phyloP scores from a whole-genome alignment of 495 filamentous ascomycete species.

The Xanthoparmelia taractica region DNA sequence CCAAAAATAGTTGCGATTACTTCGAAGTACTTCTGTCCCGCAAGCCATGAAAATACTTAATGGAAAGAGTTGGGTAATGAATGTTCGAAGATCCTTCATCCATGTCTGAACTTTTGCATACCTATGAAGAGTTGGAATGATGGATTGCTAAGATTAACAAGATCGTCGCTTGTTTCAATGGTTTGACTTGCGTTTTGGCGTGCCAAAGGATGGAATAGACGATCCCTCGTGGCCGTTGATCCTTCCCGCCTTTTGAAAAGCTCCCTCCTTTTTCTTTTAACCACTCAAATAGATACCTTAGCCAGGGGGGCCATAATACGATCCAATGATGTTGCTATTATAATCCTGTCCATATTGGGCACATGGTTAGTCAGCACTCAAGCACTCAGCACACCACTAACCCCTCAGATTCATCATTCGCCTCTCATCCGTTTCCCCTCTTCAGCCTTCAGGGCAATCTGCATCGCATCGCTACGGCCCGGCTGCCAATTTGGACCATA shows the following conservation, averaged over 20 bases:
- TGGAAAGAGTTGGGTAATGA: too few species aligned
- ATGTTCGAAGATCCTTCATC: background rate
- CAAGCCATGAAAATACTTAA: background rate
- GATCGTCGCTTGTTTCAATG: constrained; percentile 1
- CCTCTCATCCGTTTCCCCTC: too few species aligned
- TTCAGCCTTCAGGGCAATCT: background rate
- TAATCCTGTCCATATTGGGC: background rate
- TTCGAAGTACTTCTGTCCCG: background rate
- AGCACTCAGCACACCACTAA: constrained; percentile 3
- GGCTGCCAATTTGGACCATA: background rate
- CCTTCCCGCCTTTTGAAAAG: background rate
- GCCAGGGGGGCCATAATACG: too few species aligned
- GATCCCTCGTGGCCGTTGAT: constrained; percentile 13
- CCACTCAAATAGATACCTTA: background rate
- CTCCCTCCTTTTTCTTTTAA: background rate
- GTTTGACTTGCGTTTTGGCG: constrained; percentile 4
- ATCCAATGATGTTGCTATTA: background rate
- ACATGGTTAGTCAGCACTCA: too few species aligned
- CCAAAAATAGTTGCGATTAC: background rate
- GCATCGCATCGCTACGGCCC: constrained; percentile 4
- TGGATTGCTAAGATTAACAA: background rate
- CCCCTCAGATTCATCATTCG: background rate
- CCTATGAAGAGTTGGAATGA: background rate
- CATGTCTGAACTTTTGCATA: background rate
- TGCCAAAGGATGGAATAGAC: background rate